Conservation (phyloP, 768 basidiomycete species). For the Boletus subparvulus region DNA sequence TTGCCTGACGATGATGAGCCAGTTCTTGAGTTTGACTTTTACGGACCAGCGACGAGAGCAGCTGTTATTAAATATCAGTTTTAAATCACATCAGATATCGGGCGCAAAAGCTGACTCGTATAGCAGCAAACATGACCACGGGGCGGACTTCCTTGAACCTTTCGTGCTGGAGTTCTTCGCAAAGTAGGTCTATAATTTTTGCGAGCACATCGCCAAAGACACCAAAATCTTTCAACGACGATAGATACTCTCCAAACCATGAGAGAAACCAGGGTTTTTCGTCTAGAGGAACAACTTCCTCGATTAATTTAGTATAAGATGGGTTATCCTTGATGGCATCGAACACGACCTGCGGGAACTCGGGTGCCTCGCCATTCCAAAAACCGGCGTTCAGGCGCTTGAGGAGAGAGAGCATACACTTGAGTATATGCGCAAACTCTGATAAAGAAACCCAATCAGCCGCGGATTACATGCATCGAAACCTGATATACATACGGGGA, state of each 20-base stretch:
- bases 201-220: slow-evolving; percentile 68
- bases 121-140: slow-evolving; percentile 55
- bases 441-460: slow-evolving; percentile 8
- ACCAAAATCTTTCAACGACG: slow-evolving; percentile 48
- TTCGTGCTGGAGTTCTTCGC: slow-evolving; percentile 79
- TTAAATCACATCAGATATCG: not conserved
- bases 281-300: slow-evolving; percentile 30
- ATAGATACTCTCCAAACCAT: slow-evolving; percentile 67
- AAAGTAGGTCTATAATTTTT: slow-evolving; percentile 69
- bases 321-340: slow-evolving; percentile 82
- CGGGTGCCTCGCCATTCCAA: slow-evolving; percentile 70
- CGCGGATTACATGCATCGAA: slow-evolving; percentile 2
- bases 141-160: slow-evolving; percentile 63
- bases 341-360: slow-evolving; percentile 77
- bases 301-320: slow-evolving; percentile 48
- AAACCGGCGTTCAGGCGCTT: slow-evolving; percentile 53
- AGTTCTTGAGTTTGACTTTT: slow-evolving; percentile 32
- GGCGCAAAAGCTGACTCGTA: slow-evolving; percentile 51
- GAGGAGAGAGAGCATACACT: slow-evolving; percentile 58
- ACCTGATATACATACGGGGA: slow-evolving; percentile 48
- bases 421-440: slow-evolving; percentile 64
- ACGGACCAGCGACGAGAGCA: slow-evolving; percentile 35
- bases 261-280: slow-evolving; percentile 50
- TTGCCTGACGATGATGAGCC: slow-evolving; percentile 27
- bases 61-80: slow-evolving; percentile 23